Evolutionary conservation across 2,329 filamentous ascomycete species (phyloP).

Genomic region (Bertia moriformis): DNA sequence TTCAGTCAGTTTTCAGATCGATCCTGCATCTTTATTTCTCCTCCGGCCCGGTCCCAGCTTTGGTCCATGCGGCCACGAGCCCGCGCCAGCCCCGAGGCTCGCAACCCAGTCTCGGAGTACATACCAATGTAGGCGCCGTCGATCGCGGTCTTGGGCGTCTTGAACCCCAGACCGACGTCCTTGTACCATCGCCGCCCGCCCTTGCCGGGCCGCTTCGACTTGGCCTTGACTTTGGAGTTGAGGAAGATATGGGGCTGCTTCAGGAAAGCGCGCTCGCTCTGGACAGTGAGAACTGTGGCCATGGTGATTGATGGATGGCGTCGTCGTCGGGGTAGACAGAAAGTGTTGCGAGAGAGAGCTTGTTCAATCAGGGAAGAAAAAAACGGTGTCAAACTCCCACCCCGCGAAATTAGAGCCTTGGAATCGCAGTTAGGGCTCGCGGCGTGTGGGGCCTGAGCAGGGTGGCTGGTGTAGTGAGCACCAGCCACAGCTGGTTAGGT

Average conservation of each 20-base stretch:
- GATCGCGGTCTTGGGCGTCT: conserved; percentile 96
- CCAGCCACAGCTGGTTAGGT: too few relatives aligned
- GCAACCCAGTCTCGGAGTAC: too few relatives aligned
- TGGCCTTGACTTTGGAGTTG: conserved; percentile 84
- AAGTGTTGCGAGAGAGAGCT: conserved; percentile 44
- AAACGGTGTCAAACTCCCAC: neutral
- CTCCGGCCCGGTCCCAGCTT: neutral
- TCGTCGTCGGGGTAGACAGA: too few relatives aligned
- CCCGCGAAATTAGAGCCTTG: neutral
- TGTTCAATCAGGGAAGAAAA: neutral
- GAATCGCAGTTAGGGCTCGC: too few relatives aligned
- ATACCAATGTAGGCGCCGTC: conserved; percentile 98
- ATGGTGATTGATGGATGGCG: too few relatives aligned
- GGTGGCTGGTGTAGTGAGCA: too few relatives aligned
- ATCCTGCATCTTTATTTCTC: neutral
- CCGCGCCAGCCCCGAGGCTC: too few relatives aligned
- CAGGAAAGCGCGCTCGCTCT: conserved; percentile 99
- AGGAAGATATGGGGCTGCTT: conserved; percentile 99
- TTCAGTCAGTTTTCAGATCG: neutral
- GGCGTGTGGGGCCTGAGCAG: too few relatives aligned
- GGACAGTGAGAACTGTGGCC: conserved; percentile 97
- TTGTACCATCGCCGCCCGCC: conserved; percentile 97
- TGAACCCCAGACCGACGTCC: conserved; percentile 98
- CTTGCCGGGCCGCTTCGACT: conserved; percentile 77
- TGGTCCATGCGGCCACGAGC: too few relatives aligned